Percentiles rank a stretch among this genome's conserved stretches.
phyloP scores from a whole-genome alignment of 2,329 filamentous ascomycete genomes.

The Amphichorda felina region DNA sequence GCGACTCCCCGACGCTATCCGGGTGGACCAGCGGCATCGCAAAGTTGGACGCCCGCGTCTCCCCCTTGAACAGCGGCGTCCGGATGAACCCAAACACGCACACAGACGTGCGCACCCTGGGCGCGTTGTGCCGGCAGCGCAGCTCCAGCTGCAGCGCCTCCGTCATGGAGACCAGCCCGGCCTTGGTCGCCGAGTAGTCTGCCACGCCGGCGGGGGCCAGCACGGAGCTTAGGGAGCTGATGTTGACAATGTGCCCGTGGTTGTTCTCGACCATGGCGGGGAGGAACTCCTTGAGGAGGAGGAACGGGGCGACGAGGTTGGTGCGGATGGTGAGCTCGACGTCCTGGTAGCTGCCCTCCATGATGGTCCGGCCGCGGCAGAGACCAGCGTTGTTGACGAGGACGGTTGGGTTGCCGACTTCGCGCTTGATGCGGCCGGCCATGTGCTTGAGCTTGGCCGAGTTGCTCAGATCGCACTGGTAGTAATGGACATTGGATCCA shows the following conservation, averaged over 20 bases:
- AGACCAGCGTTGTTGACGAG: conserved; percentile 63
- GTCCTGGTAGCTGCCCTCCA: conserved; percentile 41
- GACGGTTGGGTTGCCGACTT: conserved; percentile 51
- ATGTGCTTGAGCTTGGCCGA: conserved; percentile 30
- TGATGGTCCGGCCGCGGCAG: conserved; percentile 43
- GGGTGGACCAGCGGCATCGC: too few relatives aligned
- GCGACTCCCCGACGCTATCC: too few relatives aligned
- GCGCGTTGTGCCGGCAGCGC: conserved; percentile 45
- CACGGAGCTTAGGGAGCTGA: conserved; percentile 55
- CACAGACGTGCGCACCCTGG: conserved; percentile 45
- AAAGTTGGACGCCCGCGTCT: too few relatives aligned
- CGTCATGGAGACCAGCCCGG: conserved; percentile 54
- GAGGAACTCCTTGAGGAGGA: conserved; percentile 51
- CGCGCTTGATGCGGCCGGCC: conserved; percentile 22
- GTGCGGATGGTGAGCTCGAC: conserved; percentile 55
- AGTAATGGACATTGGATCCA: conserved; percentile 18
- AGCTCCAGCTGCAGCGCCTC: conserved; percentile 49
- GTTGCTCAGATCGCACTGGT: conserved; percentile 26
- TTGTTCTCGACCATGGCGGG: conserved; percentile 49
- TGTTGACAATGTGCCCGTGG: conserved; percentile 61
- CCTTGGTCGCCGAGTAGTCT: conserved; percentile 56
- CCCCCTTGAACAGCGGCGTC: too few relatives aligned
- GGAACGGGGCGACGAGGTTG: conserved; percentile 55
- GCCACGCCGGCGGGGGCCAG: conserved; percentile 46
- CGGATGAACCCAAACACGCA: too few relatives aligned